Evolutionary conservation across 2,329 filamentous ascomycete species (phyloP).

Genomic region (Aspergillus unguis): DNA sequence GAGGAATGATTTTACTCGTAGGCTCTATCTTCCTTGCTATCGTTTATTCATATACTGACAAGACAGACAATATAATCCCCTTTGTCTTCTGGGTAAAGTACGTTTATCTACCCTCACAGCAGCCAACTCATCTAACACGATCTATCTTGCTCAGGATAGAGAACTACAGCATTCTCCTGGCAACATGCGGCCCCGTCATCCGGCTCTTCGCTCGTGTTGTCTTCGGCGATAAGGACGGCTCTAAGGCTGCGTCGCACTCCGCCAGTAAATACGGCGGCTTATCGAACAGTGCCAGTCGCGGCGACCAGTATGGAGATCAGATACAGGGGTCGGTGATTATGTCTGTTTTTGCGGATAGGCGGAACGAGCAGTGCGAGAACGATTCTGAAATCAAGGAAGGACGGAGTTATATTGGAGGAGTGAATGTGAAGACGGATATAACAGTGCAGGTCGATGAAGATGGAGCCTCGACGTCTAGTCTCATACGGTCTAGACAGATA

Average conservation of each 20-base stretch:
- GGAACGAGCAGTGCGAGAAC: slow-evolving; percentile 6
- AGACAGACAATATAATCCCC: slow-evolving; percentile 30
- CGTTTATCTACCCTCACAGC: slow-evolving; percentile 5
- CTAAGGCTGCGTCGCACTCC: slow-evolving; percentile 16
- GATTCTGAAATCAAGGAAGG: background rate
- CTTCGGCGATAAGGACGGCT: slow-evolving; percentile 19
- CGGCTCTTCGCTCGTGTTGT: slow-evolving; percentile 28
- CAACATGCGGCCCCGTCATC: slow-evolving; percentile 33
- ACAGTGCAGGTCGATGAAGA: slow-evolving; percentile 25
- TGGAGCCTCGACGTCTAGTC: background rate
- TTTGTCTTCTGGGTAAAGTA: slow-evolving; percentile 40
- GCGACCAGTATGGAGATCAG: slow-evolving; percentile 1
- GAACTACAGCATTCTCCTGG: slow-evolving; percentile 37
- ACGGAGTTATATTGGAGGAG: slow-evolving; percentile 9
- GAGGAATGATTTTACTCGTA: slow-evolving; percentile 33
- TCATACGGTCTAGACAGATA: too few species aligned
- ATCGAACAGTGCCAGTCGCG: slow-evolving; percentile 1
- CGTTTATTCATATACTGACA: background rate
- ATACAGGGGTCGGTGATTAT: slow-evolving; percentile 3
- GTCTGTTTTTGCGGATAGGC: background rate
- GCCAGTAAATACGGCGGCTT: slow-evolving; percentile 4
- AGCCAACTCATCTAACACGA: background rate
- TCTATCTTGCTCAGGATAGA: slow-evolving; percentile 27
- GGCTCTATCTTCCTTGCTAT: background rate
- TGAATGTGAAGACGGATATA: slow-evolving; percentile 33